Conservation (phyloP, 2,329 filamentous ascomycete genomes). For the Fusarium humuli region DNA sequence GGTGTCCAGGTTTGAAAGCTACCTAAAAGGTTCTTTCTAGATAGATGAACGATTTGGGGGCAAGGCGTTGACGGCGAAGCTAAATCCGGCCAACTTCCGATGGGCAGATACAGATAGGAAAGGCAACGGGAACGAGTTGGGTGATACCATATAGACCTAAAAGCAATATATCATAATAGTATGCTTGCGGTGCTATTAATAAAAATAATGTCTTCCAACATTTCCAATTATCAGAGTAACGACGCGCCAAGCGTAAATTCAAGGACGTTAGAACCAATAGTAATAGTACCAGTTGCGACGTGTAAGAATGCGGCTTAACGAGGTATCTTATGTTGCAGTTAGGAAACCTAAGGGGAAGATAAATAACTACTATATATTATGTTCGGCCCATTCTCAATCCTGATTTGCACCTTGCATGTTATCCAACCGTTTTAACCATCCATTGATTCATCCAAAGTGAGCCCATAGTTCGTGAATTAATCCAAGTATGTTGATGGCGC, state of each 20-base stretch:
- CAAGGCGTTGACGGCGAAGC: conserved; percentile 25
- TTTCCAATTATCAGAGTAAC: not conserved
- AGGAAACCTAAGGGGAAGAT: not conserved
- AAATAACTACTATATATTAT: conserved; percentile 37
- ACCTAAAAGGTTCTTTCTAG: not conserved
- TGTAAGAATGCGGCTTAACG: not conserved
- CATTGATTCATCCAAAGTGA: conserved; percentile 1
- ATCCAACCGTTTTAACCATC: conserved; percentile 6
- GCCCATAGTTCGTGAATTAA: conserved; percentile 13
- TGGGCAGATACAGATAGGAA: not conserved
- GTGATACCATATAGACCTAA: conserved; percentile 30
- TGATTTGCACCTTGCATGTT: conserved; percentile 9
- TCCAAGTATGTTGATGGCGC: conserved; percentile 11
- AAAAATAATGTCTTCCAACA: not conserved
- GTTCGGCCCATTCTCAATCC: conserved; percentile 9
- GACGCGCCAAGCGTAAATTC: not conserved
- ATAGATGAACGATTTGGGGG: conserved; percentile 12
- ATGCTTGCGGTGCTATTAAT: not conserved
- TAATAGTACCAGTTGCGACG: not conserved
- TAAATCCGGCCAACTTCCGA: conserved; percentile 4
- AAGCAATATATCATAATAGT: conserved; percentile 9
- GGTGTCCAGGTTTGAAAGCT: not conserved
- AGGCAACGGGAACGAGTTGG: not conserved
- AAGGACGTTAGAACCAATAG: not conserved
- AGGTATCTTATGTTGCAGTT: conserved; percentile 13